Base-by-base conservation (phyloP, 768 basidiomycete genomes). In the Thelephora aurantiotincta region DNA sequence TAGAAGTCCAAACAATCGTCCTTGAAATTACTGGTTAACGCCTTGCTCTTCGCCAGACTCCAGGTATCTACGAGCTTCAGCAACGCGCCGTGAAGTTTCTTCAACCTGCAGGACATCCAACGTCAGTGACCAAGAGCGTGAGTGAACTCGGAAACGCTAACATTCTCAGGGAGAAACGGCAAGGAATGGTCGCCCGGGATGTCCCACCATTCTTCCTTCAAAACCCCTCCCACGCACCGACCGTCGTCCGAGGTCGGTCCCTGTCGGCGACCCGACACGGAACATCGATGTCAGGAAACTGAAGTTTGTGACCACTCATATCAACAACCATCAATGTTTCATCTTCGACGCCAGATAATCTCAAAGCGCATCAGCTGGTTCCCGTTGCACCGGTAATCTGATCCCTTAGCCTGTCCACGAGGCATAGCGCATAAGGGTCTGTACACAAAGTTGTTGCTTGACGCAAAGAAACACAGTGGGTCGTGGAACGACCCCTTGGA, bases 151-250 rank as follows among this genome's bases (percentile, higher is more conserved):
- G 44, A 45, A 30, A 30, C 3, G 58, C 74, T 54, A 49, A 83
- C 82, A 55, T 78, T 71, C 6, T 52, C 50, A 7, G 60, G 50
- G 42, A 69, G 63, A 56, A 85, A 84, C 0, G 72, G 65, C 52
- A 71, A 59, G 50, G 84, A 83, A 52, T 85, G 82, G 57, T 83
- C 60, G 0, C 82, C 82, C 0, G 80, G 75, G 2, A 84, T 73
- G 51, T 77, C 73, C 36, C 75, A 56, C 2, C 72, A 63, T 35
- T 67, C 9, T 43, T 49, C 3, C 64, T 65, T 0, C 68, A 59
- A 6, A 78, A 51, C 0, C 38, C 51, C 46, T 74, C 68, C 81
- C 82, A 84, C 18, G 65, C 71, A 0, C 45, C 50, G 0, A 66
- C 63, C 6, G 65, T 60, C 13, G 57, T 49, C 18, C 52, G 50